phyloP scores from a whole-genome alignment of 2,329 filamentous ascomycete genomes.

The Xylaria sp. region DNA sequence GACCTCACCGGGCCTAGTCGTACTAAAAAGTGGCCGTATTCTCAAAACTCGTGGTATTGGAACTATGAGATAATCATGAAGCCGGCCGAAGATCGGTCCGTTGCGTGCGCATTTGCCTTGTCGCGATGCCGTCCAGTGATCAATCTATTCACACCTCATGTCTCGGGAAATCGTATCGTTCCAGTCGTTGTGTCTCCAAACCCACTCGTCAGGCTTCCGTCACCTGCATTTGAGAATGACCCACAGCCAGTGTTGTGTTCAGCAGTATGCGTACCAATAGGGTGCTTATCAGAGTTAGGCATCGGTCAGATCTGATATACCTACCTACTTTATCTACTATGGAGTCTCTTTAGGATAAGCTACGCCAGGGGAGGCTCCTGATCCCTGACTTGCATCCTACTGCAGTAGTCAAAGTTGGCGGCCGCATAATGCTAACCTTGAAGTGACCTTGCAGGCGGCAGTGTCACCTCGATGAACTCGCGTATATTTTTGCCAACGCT shows the following conservation, averaged over 20 bases:
- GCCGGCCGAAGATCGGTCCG: background rate
- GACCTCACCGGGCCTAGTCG: conserved; percentile 23
- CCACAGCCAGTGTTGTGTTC: conserved; percentile 5
- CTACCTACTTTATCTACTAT: conserved; percentile 23
- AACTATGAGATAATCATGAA: background rate
- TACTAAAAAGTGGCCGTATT: background rate
- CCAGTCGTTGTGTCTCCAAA: conserved; percentile 16
- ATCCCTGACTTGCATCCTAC: conserved; percentile 8
- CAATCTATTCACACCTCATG: conserved; percentile 5
- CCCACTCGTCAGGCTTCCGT: conserved; percentile 17
- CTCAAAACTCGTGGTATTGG: background rate
- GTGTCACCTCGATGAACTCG: conserved; percentile 24
- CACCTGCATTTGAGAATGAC: conserved; percentile 25
- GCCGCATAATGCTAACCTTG: conserved; percentile 30
- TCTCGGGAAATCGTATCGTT: conserved; percentile 4
- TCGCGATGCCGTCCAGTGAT: conserved; percentile 1
- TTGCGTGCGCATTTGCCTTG: background rate
- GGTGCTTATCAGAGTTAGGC: conserved; percentile 15
- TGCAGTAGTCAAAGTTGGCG: background rate
- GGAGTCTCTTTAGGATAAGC: background rate
- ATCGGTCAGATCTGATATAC: conserved; percentile 17
- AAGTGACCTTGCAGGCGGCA: conserved; percentile 20
- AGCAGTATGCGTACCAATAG: conserved; percentile 9
- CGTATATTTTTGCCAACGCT: conserved; percentile 18
- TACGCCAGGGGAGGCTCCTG: conserved; percentile 9